Conservation (phyloP, 345 rosid genomes). For the Pugionium dolabratum region DNA sequence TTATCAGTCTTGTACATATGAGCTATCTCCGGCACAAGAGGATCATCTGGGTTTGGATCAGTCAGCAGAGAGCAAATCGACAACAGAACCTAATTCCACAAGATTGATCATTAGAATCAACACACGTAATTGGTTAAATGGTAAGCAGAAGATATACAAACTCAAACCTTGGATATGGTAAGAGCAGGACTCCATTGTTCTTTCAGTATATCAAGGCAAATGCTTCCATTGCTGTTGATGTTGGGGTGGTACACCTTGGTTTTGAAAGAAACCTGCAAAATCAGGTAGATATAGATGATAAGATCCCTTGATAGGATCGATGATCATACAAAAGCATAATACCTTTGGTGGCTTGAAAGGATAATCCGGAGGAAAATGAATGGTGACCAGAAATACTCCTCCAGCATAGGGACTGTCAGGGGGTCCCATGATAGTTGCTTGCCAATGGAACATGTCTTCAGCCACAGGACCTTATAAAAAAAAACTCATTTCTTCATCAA, state of each 20-base stretch:
- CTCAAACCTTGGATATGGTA: conserved; percentile 41
- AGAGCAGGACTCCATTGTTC: conserved; percentile 48
- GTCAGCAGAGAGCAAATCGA: conserved; percentile 92
- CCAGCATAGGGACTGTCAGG: conserved; percentile 55
- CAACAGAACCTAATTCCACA: conserved; percentile 59
- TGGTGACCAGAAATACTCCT: conserved; percentile 52
- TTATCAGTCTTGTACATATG: conserved; percentile 88
- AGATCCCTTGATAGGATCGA: neutral
- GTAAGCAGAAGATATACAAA: neutral
- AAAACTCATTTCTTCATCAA: neutral
- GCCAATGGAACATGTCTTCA: conserved; percentile 53
- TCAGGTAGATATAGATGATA: neutral
- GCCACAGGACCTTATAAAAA: conserved; percentile 48
- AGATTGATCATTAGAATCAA: neutral
- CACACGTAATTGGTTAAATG: neutral
- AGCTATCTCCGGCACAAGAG: conserved; percentile 90
- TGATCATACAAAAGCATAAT: neutral
- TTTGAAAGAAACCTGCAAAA: conserved; percentile 37
- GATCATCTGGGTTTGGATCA: conserved; percentile 95
- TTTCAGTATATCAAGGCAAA: conserved; percentile 42
- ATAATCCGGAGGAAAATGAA: conserved; percentile 35
- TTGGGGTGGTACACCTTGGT: conserved; percentile 44
- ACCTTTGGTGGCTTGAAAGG: conserved; percentile 73
- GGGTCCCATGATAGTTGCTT: conserved; percentile 39
- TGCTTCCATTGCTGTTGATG: conserved; percentile 41